These are phyloP conservation scores for Zymoseptoria pseudotritici DNA, from an alignment of 2,329 filamentous ascomycete genomes.

Conservation along the genomic window DNA sequence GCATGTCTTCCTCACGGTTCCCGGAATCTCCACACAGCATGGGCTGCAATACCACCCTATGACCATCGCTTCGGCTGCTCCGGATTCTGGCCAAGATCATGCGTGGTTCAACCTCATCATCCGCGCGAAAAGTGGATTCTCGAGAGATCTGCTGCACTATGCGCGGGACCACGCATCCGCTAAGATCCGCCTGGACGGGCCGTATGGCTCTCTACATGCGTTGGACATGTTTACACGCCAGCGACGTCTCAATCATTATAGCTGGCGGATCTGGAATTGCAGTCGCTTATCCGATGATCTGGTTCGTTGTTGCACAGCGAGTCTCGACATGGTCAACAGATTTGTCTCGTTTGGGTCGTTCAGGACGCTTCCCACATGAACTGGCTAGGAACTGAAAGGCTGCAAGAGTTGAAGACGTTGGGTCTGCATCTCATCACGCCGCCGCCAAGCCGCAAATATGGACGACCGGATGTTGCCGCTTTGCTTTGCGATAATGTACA, in stretches of 20 bases:
- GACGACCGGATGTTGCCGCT: constrained; percentile 46
- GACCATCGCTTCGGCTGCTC: constrained; percentile 56
- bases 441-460: constrained; percentile 46
- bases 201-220: constrained; percentile 54
- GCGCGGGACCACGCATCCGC: constrained; percentile 41
- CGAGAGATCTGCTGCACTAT: constrained; percentile 46
- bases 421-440: constrained; percentile 50
- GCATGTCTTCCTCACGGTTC: constrained; percentile 57
- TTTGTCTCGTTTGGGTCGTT: constrained; percentile 52
- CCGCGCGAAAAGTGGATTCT: constrained; percentile 54
- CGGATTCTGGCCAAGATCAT: constrained; percentile 32
- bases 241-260: constrained; percentile 47
- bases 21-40: constrained; percentile 46
- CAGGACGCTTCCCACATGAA: constrained; percentile 46
- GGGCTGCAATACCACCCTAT: constrained; percentile 58
- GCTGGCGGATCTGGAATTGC: constrained; percentile 60
- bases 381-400: constrained; percentile 47
- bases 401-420: constrained; percentile 42
- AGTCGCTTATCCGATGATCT: constrained; percentile 54
- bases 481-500: constrained; percentile 37
- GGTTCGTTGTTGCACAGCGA: constrained; percentile 33
- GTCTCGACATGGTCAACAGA: constrained; percentile 13
- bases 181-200: constrained; percentile 52
- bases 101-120: constrained; percentile 53
- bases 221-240: constrained; percentile 45